Conservation (phyloP, 177 flowering plant species). For the Vitis hybrid region DNA sequence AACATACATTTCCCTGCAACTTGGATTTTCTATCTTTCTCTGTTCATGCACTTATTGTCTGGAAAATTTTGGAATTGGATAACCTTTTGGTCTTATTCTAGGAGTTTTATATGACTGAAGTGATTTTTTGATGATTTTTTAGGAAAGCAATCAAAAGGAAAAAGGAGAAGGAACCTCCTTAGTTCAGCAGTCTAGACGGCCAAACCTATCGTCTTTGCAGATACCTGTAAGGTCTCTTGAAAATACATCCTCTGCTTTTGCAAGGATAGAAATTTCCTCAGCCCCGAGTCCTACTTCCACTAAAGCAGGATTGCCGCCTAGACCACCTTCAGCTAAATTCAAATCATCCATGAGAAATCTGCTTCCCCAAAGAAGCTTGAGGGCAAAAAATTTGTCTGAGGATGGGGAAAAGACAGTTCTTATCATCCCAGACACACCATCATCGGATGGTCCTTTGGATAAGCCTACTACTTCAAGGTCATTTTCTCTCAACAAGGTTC, state of each 20-base stretch:
- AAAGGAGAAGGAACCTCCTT: slow-evolving; percentile 31
- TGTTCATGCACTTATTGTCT: no score
- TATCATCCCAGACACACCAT: slow-evolving; percentile 45
- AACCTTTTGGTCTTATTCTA: no score
- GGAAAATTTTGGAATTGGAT: no score
- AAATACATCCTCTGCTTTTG: slow-evolving; percentile 30
- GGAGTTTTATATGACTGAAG: no score
- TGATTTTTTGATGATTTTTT: neutral
- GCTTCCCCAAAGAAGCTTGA: slow-evolving; percentile 60
- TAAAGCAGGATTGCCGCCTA: slow-evolving; percentile 67
- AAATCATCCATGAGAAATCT: slow-evolving; percentile 51
- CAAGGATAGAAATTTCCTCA: slow-evolving; percentile 39
- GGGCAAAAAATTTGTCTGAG: slow-evolving; percentile 29
- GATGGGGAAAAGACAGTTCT: slow-evolving; percentile 68
- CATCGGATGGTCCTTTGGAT: slow-evolving; percentile 34
- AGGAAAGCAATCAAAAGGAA: slow-evolving; percentile 24
- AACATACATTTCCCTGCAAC: no score
- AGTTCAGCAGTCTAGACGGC: slow-evolving; percentile 47
- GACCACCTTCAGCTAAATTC: slow-evolving; percentile 59
- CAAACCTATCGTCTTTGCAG: slow-evolving; percentile 57
- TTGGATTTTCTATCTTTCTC: no score
- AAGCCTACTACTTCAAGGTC: slow-evolving; percentile 63
- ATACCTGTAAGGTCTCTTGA: slow-evolving; percentile 61
- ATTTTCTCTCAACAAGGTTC: slow-evolving; percentile 59
- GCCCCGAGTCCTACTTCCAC: slow-evolving; percentile 49